Conservation (phyloP, 2,329 filamentous ascomycete genomes). For the Ophiosphaerella korrae region DNA sequence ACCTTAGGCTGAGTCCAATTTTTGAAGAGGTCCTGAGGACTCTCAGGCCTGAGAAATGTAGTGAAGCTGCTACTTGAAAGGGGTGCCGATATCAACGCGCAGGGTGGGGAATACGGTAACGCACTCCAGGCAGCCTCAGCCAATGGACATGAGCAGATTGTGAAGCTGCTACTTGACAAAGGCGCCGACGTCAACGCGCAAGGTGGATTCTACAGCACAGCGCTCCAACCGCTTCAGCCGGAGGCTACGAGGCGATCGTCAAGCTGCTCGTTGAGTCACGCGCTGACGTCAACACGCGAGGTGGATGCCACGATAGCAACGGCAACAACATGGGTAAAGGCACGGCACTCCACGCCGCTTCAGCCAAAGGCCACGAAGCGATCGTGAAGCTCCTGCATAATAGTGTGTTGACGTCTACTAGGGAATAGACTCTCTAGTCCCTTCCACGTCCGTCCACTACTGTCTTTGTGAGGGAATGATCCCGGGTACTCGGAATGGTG, state of each 20-base stretch:
- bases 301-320: too few relatives aligned
- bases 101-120: conserved; percentile 3
- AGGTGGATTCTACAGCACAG: conserved; percentile 4
- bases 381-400: too few relatives aligned
- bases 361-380: too few relatives aligned
- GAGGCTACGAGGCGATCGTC: conserved; percentile 3
- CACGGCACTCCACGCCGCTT: too few relatives aligned
- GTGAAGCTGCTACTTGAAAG: not conserved
- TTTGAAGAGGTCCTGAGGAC: not conserved
- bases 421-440: too few relatives aligned
- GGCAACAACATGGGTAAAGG: too few relatives aligned
- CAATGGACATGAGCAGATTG: not conserved
- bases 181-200: not conserved
- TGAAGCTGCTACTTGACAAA: not conserved
- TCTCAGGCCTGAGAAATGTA: not conserved
- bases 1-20: not conserved
- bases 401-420: too few relatives aligned
- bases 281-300: conserved; percentile 4
- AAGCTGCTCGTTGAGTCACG: conserved; percentile 9
- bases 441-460: too few relatives aligned
- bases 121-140: conserved; percentile 14
- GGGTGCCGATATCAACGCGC: not conserved
- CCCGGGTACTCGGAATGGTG: too few relatives aligned
- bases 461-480: too few relatives aligned
- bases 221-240: conserved; percentile 14